Base-by-base conservation (phyloP, 176 grass and related monocot genomes). In the Echinochloa phyllopogon region DNA sequence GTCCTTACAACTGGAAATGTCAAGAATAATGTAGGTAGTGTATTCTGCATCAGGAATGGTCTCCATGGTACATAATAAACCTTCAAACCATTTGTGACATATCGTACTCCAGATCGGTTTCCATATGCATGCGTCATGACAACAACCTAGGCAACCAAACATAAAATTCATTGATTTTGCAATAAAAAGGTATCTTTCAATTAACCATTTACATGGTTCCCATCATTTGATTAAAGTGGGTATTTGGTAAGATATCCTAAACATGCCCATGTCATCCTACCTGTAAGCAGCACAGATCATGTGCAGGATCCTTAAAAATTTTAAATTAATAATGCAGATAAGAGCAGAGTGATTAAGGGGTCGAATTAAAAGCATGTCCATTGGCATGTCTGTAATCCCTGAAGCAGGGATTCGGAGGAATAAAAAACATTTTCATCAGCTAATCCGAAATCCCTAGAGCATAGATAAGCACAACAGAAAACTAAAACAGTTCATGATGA, bases 101-200 rank as follows among this genome's bases (percentile, higher is more conserved):
- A 98, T 13, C 95, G 90, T 68, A 98, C 90, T 69, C 95, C 95
- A 87, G 92, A 92, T 61, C 92, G 90, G 27, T 86, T 91, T 72
- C 95, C 92, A 89, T 97, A 97, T 60, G 95, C 90, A 94, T 97
- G 95, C 18, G 95, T 94, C 95, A 97, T 94, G 68, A 97, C 85
- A 56, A 97, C 88, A 48, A 97, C 95, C 95, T 97, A 87, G 58
- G 47, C 29, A 49, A 91, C 53, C 50, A 58, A 69, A 69, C 5
- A 85, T 3, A 65, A 14, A 69, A 7, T 4, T 14, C 11, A 4
- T 74, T 21, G 23, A 24, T 2, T 18, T 39, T 6, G 24, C 18
- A 12, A 33, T 45, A 65, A 70, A 56, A 24, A 14, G 52, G 8
- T 55, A 72, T 17, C 45, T 15, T 6, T 36, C 40, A 29, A 41